Evolutionary conservation across 371 early-diverging fungal genomes (phyloP), one percentile per base, ranked within the genome.

Genomic region (Entomophthora muscae): DNA sequence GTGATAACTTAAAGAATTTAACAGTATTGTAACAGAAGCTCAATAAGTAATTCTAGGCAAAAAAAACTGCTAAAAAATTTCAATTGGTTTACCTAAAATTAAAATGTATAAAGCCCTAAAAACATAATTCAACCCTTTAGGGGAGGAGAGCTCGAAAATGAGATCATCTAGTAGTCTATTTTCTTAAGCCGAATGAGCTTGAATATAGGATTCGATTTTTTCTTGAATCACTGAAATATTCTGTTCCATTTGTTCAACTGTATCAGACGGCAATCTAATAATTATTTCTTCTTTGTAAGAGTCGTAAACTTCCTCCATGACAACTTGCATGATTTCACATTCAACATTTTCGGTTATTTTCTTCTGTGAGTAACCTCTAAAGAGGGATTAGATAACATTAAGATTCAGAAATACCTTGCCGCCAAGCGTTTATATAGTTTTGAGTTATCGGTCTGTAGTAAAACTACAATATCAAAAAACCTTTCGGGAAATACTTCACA

Each of bases 301-400:
- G 62, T 89, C 95, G 21, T 74, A 73, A 1, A 95, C 93, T 65
- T 91, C 95, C 62, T 94, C 94, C 66, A 88, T 74, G 1, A 96
- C 87, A 2, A 98, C 91, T 71, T 93, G 91, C 92, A 98, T 94
- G 68, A 96, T 98, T 74, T 98, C 99, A 74, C 93, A 92, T 69
- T 93, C 90, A 68, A 98, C 80, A 69, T 98, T 99, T 73, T 98
- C 98, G 33, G 84, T 75, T 61, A 97, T 87, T 76, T 99, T 99
- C 54, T 82, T 80, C 54, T 77, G 70, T 66, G 79, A 79, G 72
- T 98, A 99, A 55, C 88, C 85, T 70, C 95, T 88, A 68, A 13
- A 7, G n/a, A 27, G 42, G 26, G 27, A 17, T 28, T 63, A 28
- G 17, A 3, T 53, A 12, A n/a, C 3, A 32, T 0, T 31, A 31